Percentiles rank a stretch among this genome's conserved stretches.
phyloP scores from a whole-genome alignment of 306 rosid genomes.

The Acacia confusa region DNA sequence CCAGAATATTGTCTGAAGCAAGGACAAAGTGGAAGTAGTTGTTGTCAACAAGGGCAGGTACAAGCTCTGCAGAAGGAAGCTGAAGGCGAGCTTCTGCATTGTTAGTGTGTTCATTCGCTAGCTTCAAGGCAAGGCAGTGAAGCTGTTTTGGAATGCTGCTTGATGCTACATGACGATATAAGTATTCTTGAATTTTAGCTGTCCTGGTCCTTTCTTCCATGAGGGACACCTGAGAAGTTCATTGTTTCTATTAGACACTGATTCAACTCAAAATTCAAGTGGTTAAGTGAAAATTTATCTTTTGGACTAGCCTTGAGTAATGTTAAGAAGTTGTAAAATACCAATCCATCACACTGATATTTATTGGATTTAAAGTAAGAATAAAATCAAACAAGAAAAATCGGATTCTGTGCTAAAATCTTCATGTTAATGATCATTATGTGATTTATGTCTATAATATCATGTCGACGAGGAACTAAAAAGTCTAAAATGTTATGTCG shows the following conservation, averaged over 20 bases:
- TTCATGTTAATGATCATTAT: no score
- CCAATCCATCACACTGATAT: no score
- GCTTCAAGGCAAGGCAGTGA: conserved; percentile 81
- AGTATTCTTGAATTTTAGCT: conserved; percentile 95
- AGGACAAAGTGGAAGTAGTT: conserved; percentile 84
- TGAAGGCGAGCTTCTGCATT: conserved; percentile 97
- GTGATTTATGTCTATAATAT: no score
- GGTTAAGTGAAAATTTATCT: background rate
- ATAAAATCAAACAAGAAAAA: no score
- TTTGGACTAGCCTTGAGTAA: background rate
- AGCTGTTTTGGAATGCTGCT: conserved; percentile 99
- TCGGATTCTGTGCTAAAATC: no score
- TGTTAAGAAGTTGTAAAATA: no score
- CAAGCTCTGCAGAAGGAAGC: conserved; percentile 90
- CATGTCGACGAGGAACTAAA: no score
- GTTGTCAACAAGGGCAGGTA: conserved; percentile 89
- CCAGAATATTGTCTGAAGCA: conserved; percentile 93
- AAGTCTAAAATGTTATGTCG: no score
- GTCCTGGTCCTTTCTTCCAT: conserved; percentile 87
- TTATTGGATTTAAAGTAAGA: no score
- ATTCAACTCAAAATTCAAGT: background rate
- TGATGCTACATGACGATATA: conserved; percentile 95
- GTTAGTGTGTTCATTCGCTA: conserved; percentile 88
- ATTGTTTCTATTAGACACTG: background rate
- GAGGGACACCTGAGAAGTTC: conserved; percentile 54